These are phyloP conservation scores for Podaxis sp. DNA, from an alignment of 768 basidiomycete species.

Conservation along the genomic window DNA sequence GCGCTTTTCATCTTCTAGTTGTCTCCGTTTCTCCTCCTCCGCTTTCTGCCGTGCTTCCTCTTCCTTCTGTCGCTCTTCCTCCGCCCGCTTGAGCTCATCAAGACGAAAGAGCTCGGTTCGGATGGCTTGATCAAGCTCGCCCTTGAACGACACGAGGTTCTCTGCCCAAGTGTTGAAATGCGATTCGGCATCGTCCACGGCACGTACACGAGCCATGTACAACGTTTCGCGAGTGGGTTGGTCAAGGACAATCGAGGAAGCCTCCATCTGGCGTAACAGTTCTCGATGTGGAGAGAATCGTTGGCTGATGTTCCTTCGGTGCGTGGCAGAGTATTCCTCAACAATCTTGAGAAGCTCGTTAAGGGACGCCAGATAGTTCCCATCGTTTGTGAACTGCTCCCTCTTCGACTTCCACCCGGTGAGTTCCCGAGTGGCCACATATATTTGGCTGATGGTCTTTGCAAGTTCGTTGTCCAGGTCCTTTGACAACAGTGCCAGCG, in stretches of 20 bases:
- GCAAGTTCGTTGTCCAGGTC: conserved; percentile 42
- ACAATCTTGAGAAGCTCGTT: conserved; percentile 27
- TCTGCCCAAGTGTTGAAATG: conserved; percentile 47
- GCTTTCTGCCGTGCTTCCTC: conserved; percentile 31
- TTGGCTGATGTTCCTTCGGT: conserved; percentile 23
- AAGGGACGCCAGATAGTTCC: conserved; percentile 27
- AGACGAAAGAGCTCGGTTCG: conserved; percentile 37
- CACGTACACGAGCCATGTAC: conserved; percentile 42
- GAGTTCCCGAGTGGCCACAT: conserved; percentile 29
- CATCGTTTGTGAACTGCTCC: background rate
- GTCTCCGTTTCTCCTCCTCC: conserved; percentile 31
- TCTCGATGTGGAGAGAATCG: conserved; percentile 53
- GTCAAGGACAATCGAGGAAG: conserved; percentile 37
- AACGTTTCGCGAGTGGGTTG: conserved; percentile 41
- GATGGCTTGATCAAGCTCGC: conserved; percentile 36
- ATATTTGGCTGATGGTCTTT: conserved; percentile 22
- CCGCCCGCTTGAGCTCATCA: conserved; percentile 30
- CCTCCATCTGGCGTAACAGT: conserved; percentile 52
- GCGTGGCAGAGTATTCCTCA: conserved; percentile 22
- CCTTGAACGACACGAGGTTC: conserved; percentile 34
- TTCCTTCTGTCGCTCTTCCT: conserved; percentile 28
- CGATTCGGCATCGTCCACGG: conserved; percentile 47
- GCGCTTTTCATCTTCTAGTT: conserved; percentile 28
- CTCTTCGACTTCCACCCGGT: conserved; percentile 25
- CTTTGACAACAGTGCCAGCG: conserved; percentile 49